These are phyloP conservation scores for Glycyrrhiza uralensis DNA, from an alignment of 306 rosid genomes.

Conservation along the genomic window DNA sequence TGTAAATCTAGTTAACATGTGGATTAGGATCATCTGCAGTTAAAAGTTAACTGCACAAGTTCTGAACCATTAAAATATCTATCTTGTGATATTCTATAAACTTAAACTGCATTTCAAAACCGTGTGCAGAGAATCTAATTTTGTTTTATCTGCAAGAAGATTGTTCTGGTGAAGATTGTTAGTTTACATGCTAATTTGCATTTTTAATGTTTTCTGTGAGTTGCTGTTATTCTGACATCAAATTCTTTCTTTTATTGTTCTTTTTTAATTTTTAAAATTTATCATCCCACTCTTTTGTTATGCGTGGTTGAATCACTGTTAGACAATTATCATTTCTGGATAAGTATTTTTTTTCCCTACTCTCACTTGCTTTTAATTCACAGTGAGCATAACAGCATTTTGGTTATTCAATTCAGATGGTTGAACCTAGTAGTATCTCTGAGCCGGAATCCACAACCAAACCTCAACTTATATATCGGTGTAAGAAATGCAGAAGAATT, in stretches of 20 bases:
- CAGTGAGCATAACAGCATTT: constrained; percentile 18
- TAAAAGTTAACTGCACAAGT: too few relatives aligned
- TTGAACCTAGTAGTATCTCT: constrained; percentile 37
- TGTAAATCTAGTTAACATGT: neutral
- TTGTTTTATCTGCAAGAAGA: neutral
- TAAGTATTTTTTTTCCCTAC: neutral
- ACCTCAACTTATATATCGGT: constrained; percentile 53
- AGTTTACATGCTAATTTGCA: neutral
- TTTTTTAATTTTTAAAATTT: neutral
- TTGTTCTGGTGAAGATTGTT: neutral
- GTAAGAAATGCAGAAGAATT: constrained; percentile 82
- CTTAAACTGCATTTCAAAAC: neutral
- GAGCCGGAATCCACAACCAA: constrained; percentile 35
- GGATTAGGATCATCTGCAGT: neutral
- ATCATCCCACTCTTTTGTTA: neutral
- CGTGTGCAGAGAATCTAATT: too few relatives aligned
- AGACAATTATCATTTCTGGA: neutral
- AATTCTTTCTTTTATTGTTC: neutral
- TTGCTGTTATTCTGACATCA: neutral
- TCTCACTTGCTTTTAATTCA: constrained; percentile 5
- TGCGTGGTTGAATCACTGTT: neutral
- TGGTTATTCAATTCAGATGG: constrained; percentile 33
- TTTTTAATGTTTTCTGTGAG: neutral
- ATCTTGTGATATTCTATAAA: neutral
- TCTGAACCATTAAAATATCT: neutral